Percentiles rank a stretch among this genome's conserved stretches.
These are phyloP conservation scores for Coemansia sp. DNA, from an alignment of 192 early-diverging fungal species.

Conservation along the genomic window DNA sequence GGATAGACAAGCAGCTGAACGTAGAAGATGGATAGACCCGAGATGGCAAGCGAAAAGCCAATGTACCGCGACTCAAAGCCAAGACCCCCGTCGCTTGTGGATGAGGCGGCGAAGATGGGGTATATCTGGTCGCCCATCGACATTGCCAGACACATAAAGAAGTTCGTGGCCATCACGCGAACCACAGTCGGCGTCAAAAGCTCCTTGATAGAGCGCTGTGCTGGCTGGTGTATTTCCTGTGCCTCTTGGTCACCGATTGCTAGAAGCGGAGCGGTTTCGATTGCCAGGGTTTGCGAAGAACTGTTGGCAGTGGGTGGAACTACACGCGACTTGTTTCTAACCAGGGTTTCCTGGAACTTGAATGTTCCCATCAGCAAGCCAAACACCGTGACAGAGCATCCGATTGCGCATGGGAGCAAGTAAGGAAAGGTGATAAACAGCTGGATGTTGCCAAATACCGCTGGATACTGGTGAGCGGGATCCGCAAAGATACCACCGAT, in stretches of 20 bases:
- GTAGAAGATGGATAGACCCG: constrained; percentile 47
- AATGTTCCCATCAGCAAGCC: constrained; percentile 67
- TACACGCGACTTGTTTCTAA: background rate
- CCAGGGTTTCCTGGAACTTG: constrained; percentile 65
- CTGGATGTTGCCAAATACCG: constrained; percentile 56
- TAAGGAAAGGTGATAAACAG: constrained; percentile 76
- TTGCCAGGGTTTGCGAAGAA: background rate
- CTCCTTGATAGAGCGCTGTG: constrained; percentile 12
- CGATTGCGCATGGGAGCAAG: constrained; percentile 79
- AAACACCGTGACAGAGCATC: constrained; percentile 60
- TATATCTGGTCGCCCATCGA: constrained; percentile 34
- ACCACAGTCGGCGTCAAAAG: constrained; percentile 39
- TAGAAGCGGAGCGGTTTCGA: background rate
- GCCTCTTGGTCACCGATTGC: background rate
- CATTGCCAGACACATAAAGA: constrained; percentile 17
- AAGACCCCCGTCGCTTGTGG: constrained; percentile 51
- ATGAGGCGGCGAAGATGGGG: constrained; percentile 50
- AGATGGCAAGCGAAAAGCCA: constrained; percentile 52
- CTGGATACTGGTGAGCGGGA: constrained; percentile 69
- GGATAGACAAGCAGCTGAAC: constrained; percentile 57
- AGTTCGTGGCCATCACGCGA: constrained; percentile 26
- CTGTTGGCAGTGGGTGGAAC: background rate
- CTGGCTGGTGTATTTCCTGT: background rate
- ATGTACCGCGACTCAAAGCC: constrained; percentile 56
- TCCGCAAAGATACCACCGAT: constrained; percentile 82